These are phyloP conservation scores for Macrotyloma uniflorum DNA, from an alignment of 306 rosid genomes.

Conservation along the genomic window DNA sequence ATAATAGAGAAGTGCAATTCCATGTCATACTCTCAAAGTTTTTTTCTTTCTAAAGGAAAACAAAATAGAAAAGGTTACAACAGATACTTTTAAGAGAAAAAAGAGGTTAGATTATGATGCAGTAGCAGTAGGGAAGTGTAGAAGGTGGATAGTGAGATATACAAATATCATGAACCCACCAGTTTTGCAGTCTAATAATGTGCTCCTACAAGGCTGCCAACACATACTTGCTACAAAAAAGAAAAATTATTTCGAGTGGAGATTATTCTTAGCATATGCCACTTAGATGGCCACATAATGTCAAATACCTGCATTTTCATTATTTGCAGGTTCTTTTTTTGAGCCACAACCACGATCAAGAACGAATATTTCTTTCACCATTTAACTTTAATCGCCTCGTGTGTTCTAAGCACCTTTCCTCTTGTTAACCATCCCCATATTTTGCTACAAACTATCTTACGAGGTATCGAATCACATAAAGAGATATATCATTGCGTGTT, in stretches of 20 bases:
- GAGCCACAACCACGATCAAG: neutral
- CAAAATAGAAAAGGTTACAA: constrained; percentile 20
- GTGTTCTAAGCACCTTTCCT: neutral
- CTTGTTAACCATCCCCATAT: too few relatives aligned
- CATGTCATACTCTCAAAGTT: constrained; percentile 13
- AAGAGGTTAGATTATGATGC: constrained; percentile 10
- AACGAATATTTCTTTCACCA: neutral
- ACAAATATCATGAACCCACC: constrained; percentile 33
- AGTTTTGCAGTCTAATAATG: constrained; percentile 27
- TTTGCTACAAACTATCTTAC: neutral
- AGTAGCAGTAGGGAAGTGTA: constrained; percentile 34
- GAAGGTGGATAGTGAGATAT: constrained; percentile 50
- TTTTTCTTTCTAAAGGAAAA: constrained; percentile 5
- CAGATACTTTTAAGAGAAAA: too few relatives aligned
- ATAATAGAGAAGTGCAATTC: constrained; percentile 29
- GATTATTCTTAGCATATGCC: constrained; percentile 34
- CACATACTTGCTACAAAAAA: constrained; percentile 7
- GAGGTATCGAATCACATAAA: neutral
- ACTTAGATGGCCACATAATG: neutral
- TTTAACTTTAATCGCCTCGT: neutral
- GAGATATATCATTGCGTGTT: neutral
- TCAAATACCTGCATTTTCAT: neutral
- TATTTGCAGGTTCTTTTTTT: neutral
- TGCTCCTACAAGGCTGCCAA: constrained; percentile 57
- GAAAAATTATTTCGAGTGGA: constrained; percentile 4